Evolutionary conservation across 2,329 filamentous ascomycete genomes (phyloP).

Genomic region (Penicillium brasilianum): DNA sequence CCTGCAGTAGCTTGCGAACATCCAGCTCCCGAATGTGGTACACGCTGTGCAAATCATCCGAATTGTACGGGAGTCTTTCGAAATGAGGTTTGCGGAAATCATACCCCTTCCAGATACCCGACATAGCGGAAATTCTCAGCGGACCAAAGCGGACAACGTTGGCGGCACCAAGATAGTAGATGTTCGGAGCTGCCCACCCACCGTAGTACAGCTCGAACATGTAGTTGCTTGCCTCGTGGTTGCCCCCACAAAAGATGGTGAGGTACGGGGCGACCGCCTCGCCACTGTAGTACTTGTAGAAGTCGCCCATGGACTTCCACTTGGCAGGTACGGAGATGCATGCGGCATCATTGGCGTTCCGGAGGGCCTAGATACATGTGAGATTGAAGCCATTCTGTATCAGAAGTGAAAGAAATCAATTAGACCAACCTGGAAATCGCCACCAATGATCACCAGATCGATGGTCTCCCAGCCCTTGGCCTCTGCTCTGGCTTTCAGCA

Average conservation of each 20-base stretch:
- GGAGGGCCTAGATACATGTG: slow-evolving; percentile 65
- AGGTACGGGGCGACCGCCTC: slow-evolving; percentile 77
- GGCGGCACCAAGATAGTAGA: slow-evolving; percentile 94
- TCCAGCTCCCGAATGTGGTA: slow-evolving; percentile 92
- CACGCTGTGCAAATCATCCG: slow-evolving; percentile 76
- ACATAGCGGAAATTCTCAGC: slow-evolving; percentile 84
- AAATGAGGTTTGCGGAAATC: slow-evolving; percentile 84
- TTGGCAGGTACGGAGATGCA: slow-evolving; percentile 89
- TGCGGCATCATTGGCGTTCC: slow-evolving; percentile 84
- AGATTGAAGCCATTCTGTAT: not conserved
- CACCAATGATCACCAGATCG: slow-evolving; percentile 91
- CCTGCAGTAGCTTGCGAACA: slow-evolving; percentile 81
- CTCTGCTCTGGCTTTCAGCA: slow-evolving; percentile 70
- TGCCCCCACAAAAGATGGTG: slow-evolving; percentile 91
- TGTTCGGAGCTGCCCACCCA: slow-evolving; percentile 94
- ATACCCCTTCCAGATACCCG: slow-evolving; percentile 92
- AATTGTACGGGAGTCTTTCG: slow-evolving; percentile 83
- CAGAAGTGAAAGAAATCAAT: slow-evolving; percentile 2
- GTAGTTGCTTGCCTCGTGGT: slow-evolving; percentile 92
- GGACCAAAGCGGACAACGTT: slow-evolving; percentile 85
- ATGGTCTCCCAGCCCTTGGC: slow-evolving; percentile 78
- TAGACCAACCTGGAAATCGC: slow-evolving; percentile 80
- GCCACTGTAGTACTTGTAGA: slow-evolving; percentile 92
- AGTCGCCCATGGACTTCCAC: slow-evolving; percentile 87
- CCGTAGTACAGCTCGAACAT: slow-evolving; percentile 94